These are phyloP conservation scores for Moesziomyces antarcticus DNA, from an alignment of 1,284 basidiomycete genomes.

Conservation along the genomic window DNA sequence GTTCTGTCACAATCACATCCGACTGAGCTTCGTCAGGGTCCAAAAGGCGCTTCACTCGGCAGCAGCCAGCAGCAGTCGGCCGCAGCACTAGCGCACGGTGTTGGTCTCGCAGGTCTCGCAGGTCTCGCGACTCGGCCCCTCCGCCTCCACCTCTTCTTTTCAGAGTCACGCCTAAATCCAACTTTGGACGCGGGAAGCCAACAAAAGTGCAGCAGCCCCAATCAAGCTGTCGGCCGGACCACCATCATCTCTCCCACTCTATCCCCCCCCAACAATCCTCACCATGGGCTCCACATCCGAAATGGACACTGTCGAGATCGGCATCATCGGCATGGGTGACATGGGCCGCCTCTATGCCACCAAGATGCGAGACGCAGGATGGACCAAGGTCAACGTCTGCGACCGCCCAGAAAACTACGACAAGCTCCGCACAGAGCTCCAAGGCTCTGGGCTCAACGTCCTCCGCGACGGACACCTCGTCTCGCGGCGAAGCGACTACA, in stretches of 20 bases:
- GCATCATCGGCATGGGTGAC: constrained; percentile 71
- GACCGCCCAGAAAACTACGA: constrained; percentile 84
- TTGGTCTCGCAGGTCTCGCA: no score
- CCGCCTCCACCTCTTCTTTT: no score
- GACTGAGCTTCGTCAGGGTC: no score
- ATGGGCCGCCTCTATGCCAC: constrained; percentile 96
- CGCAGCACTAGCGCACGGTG: no score
- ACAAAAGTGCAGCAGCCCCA: no score
- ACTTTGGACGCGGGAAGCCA: no score
- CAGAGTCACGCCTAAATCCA: no score
- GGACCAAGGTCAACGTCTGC: constrained; percentile 88
- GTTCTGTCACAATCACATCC: no score
- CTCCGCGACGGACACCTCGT: constrained; percentile 84
- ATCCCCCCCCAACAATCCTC: neutral
- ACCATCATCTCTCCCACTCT: neutral
- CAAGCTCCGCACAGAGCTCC: constrained; percentile 74
- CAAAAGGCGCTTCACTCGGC: no score
- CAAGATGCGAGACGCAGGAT: constrained; percentile 79
- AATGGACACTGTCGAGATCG: constrained; percentile 60
- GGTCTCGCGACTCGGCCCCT: no score
- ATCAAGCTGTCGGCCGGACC: neutral
- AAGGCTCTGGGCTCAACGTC: constrained; percentile 75
- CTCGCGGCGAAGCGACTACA: constrained; percentile 84
- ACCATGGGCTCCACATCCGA: constrained; percentile 31
- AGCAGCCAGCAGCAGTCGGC: no score